Base-by-base conservation (phyloP, 169 alveolate genomes). In the Amoebophrya sp. region DNA sequence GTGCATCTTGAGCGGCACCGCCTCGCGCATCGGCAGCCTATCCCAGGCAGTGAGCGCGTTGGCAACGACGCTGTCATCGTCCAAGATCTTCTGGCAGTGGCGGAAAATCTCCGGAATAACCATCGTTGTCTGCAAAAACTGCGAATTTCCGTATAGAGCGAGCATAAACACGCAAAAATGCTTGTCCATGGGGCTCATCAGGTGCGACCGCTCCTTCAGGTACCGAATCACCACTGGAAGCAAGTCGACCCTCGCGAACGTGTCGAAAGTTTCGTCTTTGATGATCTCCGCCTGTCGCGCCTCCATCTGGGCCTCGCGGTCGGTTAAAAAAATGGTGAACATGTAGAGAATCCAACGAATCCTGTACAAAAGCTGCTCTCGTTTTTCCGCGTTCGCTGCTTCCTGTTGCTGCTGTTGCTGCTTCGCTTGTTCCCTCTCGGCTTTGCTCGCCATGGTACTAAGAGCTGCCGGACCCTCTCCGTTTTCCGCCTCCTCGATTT, bases 241-340 rank as follows among this genome's bases (percentile, higher is more conserved):
- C 83, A 65, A 36, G 83, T 65, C 83, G 39, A 65, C 83, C 36
- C 83, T 6, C 33, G 83, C 83, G 33, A 65, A 65, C 83, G 83
- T 65, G 83, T 65, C 83, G n/a, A 65, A 65, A 29, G 83, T 12
- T 36, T 65, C 83, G 83, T 65, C 83, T 36, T 65, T 65, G 83
- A 65, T 65, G 83, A 65, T 65, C 26, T 65, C 83, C 2, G 83
- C 83, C 33, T 65, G 83, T 65, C 83, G 12, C n/a, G 83, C 83
- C 83, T 65, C 83, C 83, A 65, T 29, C 83, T 65, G 83, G 39
- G 83, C 83, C 83, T 65, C 83, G 36, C 83, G 12, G 83, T 65
- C 83, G 36, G 83, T 65, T 10, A 65, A 26, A 26, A 65, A 65
- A 36, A 65, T 65, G 3, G 83, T 65, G 39, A 65, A 12, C 65